phyloP scores from a whole-genome alignment of 306 rosid species.

The Quillaja saponaria region DNA sequence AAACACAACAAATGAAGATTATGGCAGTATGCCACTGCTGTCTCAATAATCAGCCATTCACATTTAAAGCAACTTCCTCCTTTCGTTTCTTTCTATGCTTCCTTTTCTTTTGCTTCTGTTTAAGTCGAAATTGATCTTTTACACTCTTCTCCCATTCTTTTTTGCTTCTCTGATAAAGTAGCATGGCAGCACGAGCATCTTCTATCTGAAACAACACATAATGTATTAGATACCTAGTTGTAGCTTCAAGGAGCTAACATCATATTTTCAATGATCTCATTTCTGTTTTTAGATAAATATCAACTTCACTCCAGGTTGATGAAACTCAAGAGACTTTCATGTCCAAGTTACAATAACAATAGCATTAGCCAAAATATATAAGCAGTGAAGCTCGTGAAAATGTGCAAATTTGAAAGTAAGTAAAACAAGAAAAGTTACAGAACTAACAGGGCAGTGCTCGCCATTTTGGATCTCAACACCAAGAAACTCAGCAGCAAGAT shows the following conservation, averaged over 20 bases:
- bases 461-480: conserved; percentile 78
- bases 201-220: conserved; percentile 54
- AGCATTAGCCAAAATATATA: neutral
- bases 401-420: too few relatives aligned
- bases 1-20: too few relatives aligned
- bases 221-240: conserved; percentile 4
- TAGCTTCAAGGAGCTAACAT: neutral
- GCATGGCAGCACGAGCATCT: conserved; percentile 92
- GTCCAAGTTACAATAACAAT: neutral
- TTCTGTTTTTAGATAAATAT: too few relatives aligned
- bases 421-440: too few relatives aligned
- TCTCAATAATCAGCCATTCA: neutral
- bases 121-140: conserved; percentile 56
- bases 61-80: conserved; percentile 38
- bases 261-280: too few relatives aligned
- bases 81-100: conserved; percentile 63
- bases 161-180: conserved; percentile 78
- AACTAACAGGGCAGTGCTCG: conserved; percentile 94
- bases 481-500: conserved; percentile 77
- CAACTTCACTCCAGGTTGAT: neutral
- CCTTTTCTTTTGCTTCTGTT: conserved; percentile 69
- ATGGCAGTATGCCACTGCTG: too few relatives aligned
- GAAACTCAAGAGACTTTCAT: neutral
- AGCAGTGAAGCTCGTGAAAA: conserved; percentile 8
- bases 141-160: conserved; percentile 73